Conservation (phyloP, 1,284 basidiomycete species). For the Mycosarcoma maydis region DNA sequence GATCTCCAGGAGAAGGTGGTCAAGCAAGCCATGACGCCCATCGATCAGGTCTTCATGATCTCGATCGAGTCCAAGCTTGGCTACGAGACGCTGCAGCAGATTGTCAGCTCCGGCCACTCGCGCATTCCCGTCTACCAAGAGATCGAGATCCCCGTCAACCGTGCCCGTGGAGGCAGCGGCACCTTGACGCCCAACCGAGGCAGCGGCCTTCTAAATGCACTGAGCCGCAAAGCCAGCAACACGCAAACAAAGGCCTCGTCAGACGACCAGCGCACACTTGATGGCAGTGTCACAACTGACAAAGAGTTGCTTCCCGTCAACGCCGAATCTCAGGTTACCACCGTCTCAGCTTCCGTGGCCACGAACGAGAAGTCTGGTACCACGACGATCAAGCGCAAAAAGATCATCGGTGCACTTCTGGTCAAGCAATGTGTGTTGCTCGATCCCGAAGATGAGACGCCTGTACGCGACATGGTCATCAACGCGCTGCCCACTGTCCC, state of each 20-base stretch:
- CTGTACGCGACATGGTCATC: constrained; percentile 63
- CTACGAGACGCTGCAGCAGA: constrained; percentile 78
- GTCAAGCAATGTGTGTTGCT: constrained; percentile 88
- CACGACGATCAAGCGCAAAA: constrained; percentile 70
- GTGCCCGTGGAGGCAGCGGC: constrained; percentile 37
- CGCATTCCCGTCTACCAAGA: constrained; percentile 69
- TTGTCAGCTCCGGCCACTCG: constrained; percentile 82
- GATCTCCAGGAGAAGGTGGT: constrained; percentile 78
- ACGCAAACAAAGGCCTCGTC: constrained; percentile 17
- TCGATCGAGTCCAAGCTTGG: constrained; percentile 81
- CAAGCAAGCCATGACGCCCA: constrained; percentile 81
- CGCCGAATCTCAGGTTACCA: constrained; percentile 52
- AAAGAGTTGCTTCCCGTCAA: constrained; percentile 49
- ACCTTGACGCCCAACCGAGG: constrained; percentile 30
- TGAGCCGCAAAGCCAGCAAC: constrained; percentile 67
- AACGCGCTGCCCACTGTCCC: constrained; percentile 87
- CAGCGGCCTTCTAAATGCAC: constrained; percentile 32
- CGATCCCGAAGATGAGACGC: constrained; percentile 77
- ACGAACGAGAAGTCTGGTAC: constrained; percentile 4
- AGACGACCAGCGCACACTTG: constrained; percentile 39
- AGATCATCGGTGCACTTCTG: constrained; percentile 81
- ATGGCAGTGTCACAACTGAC: constrained; percentile 27
- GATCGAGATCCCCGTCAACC: constrained; percentile 67
- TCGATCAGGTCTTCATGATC: constrained; percentile 77
- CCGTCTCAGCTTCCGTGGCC: constrained; percentile 68